Base-by-base conservation (phyloP, 2,329 filamentous ascomycete species). In the Xylariales sp. region DNA sequence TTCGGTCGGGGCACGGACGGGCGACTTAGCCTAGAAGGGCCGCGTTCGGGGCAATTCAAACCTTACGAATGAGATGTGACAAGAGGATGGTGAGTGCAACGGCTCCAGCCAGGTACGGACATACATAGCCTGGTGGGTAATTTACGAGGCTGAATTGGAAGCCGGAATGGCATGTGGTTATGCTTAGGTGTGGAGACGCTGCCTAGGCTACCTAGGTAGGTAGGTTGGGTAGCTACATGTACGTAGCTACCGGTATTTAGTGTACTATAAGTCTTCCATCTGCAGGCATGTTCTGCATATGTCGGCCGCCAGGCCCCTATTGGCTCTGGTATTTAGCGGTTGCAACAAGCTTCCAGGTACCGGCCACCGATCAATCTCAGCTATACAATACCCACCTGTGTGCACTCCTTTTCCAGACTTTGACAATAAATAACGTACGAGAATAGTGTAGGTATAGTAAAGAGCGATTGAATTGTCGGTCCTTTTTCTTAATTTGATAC, bases 221-320 rank as follows among this genome's bases (percentile, higher is more conserved):
- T 39, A 39, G 9, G 9, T 12, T 12, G 3, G 5, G 8, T 41
- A 41, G 3, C 36, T 41, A 41, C 10, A 41, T 5, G 34, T 36
- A 36, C 9, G 6, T 41, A 41, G 5, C 39, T 4, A 41, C 23
- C 23, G 39, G 39, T 41, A 41, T 10, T 10, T 10, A 1, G 5
- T 12, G 9, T 41, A 41, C 39, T 41, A 14, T 45, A 32, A 41
- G n/a, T 39, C 28, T 12, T 43, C 23, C 23, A 23, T 23, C 39
- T 53, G 46, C 41, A 49, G 49, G 52, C 41, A 46, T 54, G 30
- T 61, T 61, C 50, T 55, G 63, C 63, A 61, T 41, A 32, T 55
- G 28, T n/a, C 23, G 36, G 9, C n/a, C 23, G 3, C 45, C 9
- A 18, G 3, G 1, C 50, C 32, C 14, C 32, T 36, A 53, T 3